A percentile compares a stretch with the other conserved stretches of the same genome.
These are phyloP conservation scores for Mycena citricolor DNA, from an alignment of 1,284 basidiomycete genomes.

Conservation along the genomic window DNA sequence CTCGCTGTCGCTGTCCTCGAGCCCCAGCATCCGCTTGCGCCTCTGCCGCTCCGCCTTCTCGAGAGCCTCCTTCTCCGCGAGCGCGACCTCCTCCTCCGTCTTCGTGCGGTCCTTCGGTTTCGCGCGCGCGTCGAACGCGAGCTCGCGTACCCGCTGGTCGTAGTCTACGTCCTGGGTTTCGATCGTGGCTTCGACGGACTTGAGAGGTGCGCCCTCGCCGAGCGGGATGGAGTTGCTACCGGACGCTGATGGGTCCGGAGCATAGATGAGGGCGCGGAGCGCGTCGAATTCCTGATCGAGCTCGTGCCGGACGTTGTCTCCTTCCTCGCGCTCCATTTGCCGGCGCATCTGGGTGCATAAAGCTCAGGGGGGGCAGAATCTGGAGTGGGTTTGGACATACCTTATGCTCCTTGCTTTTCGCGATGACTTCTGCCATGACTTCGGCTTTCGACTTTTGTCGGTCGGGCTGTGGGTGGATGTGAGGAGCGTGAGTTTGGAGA, in stretches of 20 bases:
- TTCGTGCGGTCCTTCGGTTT: slow-evolving; percentile 96
- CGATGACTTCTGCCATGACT: slow-evolving; percentile 97
- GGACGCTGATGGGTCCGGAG: slow-evolving; percentile 48
- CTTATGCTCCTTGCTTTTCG: slow-evolving; percentile 96
- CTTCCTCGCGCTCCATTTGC: slow-evolving; percentile 85
- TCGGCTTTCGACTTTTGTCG: slow-evolving; percentile 92
- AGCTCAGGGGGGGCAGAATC: neutral
- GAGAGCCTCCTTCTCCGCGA: slow-evolving; percentile 85
- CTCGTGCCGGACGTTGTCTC: slow-evolving; percentile 84
- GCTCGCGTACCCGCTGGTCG: slow-evolving; percentile 88
- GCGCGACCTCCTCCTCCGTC: slow-evolving; percentile 91
- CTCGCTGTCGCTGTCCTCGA: slow-evolving; percentile 64
- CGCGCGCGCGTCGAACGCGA: slow-evolving; percentile 92
- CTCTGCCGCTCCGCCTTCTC: slow-evolving; percentile 85
- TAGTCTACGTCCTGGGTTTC: slow-evolving; percentile 61
- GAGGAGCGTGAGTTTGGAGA: slow-evolving; percentile 8
- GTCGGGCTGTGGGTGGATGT: slow-evolving; percentile 52
- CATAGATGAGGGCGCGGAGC: slow-evolving; percentile 76
- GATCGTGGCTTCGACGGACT: slow-evolving; percentile 15
- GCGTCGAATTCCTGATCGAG: slow-evolving; percentile 89
- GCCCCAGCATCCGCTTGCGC: slow-evolving; percentile 84
- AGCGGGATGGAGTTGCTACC: slow-evolving; percentile 40
- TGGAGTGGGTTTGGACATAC: too few species aligned
- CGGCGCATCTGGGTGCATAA: slow-evolving; percentile 64
- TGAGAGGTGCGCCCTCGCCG: slow-evolving; percentile 23